Percentiles rank a stretch among this genome's conserved stretches.
Conservation (phyloP, 2,329 filamentous ascomycete species). For the Pseudogymnoascus sp. region DNA sequence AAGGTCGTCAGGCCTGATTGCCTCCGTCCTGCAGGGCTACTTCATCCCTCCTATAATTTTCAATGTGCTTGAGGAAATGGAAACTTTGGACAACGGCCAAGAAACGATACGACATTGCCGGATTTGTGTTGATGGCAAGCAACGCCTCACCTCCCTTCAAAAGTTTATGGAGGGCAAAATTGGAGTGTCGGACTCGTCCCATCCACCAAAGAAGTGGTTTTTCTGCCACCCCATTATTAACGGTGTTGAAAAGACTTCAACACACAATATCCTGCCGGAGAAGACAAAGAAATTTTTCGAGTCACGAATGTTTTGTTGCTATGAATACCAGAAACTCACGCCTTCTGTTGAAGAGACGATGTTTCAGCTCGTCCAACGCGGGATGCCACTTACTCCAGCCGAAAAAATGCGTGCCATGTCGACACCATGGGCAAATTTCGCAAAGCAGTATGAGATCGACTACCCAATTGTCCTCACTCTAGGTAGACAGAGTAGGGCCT, state of each 20-base stretch:
- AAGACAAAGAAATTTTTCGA: conserved; percentile 32
- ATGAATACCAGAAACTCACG: conserved; percentile 35
- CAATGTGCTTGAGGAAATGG: conserved; percentile 26
- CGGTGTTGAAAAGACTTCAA: conserved; percentile 18
- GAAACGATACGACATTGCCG: conserved; percentile 22
- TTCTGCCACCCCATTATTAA: conserved; percentile 24
- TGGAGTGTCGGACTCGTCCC: conserved; percentile 34
- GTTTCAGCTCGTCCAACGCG: conserved; percentile 41
- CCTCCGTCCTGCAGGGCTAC: conserved; percentile 27
- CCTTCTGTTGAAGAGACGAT: conserved; percentile 39
- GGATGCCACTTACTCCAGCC: conserved; percentile 36
- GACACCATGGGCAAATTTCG: conserved; percentile 39
- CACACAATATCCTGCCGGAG: conserved; percentile 30
- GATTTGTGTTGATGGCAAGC: conserved; percentile 42
- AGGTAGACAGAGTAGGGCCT: conserved; percentile 27
- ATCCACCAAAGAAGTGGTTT: conserved; percentile 34
- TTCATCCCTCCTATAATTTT: conserved; percentile 43
- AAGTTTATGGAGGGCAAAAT: conserved; percentile 40
- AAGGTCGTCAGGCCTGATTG: conserved; percentile 24
- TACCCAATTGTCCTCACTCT: conserved; percentile 29
- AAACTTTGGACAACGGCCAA: conserved; percentile 13
- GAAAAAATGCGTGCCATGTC: conserved; percentile 40
- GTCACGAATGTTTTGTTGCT: conserved; percentile 34
- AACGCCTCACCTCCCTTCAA: conserved; percentile 38
- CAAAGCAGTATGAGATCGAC: conserved; percentile 35